phyloP scores from a whole-genome alignment of 1,284 basidiomycete genomes.

The Meira nashicola region DNA sequence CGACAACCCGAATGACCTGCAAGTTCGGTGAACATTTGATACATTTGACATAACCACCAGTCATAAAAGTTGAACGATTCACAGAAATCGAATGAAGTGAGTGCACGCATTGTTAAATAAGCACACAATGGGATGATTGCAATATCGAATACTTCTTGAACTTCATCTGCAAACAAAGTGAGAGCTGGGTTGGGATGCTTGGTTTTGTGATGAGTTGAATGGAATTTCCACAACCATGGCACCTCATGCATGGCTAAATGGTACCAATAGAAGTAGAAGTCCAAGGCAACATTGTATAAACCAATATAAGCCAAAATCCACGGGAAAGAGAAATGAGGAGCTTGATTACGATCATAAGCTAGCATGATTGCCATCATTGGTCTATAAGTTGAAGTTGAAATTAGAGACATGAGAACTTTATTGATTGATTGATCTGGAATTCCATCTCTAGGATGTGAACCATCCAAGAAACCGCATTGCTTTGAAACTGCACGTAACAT shows the following conservation, averaged over 20 bases:
- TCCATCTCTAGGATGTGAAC: constrained; percentile 26
- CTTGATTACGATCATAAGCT: constrained; percentile 30
- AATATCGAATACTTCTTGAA: constrained; percentile 44
- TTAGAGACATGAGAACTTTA: constrained; percentile 24
- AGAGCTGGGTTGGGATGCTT: constrained; percentile 41
- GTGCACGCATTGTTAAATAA: constrained; percentile 23
- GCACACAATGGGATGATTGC: constrained; percentile 32
- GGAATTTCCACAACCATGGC: constrained; percentile 23
- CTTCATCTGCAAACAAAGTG: constrained; percentile 34
- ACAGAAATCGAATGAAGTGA: neutral
- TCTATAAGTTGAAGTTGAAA: constrained; percentile 28
- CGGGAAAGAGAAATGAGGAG: constrained; percentile 17
- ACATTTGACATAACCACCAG: constrained; percentile 23
- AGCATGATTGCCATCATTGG: constrained; percentile 27
- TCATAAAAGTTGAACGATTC: constrained; percentile 25
- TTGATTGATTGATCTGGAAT: constrained; percentile 25
- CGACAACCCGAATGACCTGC: constrained; percentile 44
- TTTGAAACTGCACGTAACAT: constrained; percentile 21
- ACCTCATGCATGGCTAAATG: constrained; percentile 43
- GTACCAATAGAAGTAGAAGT: constrained; percentile 48
- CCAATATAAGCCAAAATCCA: constrained; percentile 37
- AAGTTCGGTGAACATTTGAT: constrained; percentile 39
- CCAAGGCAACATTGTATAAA: constrained; percentile 26
- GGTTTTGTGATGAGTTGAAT: constrained; percentile 23
- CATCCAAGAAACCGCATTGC: constrained; percentile 39